Evolutionary conservation across 768 basidiomycete genomes (phyloP).

Genomic region (Tricholoma sp.): DNA sequence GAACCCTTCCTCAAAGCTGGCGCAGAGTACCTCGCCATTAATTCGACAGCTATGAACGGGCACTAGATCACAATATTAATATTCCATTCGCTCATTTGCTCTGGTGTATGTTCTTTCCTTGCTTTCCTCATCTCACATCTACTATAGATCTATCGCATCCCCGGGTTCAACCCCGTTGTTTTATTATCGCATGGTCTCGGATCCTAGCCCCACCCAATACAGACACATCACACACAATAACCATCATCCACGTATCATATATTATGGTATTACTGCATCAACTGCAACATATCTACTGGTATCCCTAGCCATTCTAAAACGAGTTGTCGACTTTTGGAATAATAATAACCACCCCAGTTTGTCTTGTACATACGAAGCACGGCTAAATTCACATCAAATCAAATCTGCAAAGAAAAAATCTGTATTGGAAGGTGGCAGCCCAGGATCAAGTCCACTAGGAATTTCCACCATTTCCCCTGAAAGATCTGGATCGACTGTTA

Average conservation of each 20-base stretch:
- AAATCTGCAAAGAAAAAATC: slow-evolving; percentile 86
- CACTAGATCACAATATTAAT: slow-evolving; percentile 21
- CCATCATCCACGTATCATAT: slow-evolving; percentile 6
- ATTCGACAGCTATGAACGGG: slow-evolving; percentile 34
- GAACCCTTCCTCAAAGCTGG: slow-evolving; percentile 79
- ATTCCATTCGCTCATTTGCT: slow-evolving; percentile 14
- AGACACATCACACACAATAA: slow-evolving; percentile 12
- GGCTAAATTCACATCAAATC: slow-evolving; percentile 32
- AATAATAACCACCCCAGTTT: slow-evolving; percentile 7
- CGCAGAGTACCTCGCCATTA: slow-evolving; percentile 46
- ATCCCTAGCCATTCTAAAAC: slow-evolving; percentile 4
- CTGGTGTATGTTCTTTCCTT: slow-evolving; percentile 24
- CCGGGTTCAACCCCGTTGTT: slow-evolving; percentile 87
- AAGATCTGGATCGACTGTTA: slow-evolving; percentile 49
- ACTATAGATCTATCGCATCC: slow-evolving; percentile 15
- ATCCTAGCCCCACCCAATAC: slow-evolving; percentile 16
- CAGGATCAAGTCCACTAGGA: slow-evolving; percentile 72
- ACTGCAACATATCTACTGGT: slow-evolving; percentile 43
- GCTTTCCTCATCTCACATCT: slow-evolving; percentile 24
- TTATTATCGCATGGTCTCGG: slow-evolving; percentile 26
- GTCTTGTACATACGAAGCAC: not conserved
- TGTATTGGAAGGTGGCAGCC: slow-evolving; percentile 71
- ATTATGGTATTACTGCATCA: slow-evolving; percentile 41
- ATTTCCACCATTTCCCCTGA: slow-evolving; percentile 89
- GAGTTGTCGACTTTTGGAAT: slow-evolving; percentile 19